phyloP scores from a whole-genome alignment of 164 flowering plant genomes.

The Annona cherimola region DNA sequence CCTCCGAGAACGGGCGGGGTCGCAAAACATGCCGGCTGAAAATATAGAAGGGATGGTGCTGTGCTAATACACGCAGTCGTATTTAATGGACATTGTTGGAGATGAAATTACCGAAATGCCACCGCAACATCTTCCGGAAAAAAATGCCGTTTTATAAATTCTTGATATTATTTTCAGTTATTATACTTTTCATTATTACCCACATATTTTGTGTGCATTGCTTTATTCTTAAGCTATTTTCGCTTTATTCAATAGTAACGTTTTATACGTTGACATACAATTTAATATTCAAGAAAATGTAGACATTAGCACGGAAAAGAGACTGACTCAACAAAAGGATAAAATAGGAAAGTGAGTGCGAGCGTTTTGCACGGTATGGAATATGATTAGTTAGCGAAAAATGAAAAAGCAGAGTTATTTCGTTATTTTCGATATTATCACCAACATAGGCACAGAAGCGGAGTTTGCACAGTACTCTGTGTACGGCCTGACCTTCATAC shows the following conservation, averaged over 20 bases:
- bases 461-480: neutral
- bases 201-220: too few relatives aligned
- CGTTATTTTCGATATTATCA: neutral
- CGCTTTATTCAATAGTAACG: too few relatives aligned
- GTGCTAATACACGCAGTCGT: neutral
- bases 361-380: neutral
- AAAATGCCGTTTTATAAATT: too few relatives aligned
- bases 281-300: too few relatives aligned
- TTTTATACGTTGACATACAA: too few relatives aligned
- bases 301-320: too few relatives aligned
- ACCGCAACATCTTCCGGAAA: neutral
- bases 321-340: neutral
- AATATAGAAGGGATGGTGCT: neutral
- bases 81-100: neutral
- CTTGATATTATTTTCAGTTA: too few relatives aligned
- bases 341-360: neutral
- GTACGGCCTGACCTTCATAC: too few relatives aligned
- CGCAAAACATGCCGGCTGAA: neutral
- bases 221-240: too few relatives aligned
- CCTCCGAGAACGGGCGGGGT: neutral
- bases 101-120: neutral
- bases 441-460: neutral
- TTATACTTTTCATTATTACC: too few relatives aligned
- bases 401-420: neutral
- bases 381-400: slow-evolving; percentile 3